phyloP scores from a whole-genome alignment of 2,329 filamentous ascomycete species.

The Ceratocystiopsis sp. region DNA sequence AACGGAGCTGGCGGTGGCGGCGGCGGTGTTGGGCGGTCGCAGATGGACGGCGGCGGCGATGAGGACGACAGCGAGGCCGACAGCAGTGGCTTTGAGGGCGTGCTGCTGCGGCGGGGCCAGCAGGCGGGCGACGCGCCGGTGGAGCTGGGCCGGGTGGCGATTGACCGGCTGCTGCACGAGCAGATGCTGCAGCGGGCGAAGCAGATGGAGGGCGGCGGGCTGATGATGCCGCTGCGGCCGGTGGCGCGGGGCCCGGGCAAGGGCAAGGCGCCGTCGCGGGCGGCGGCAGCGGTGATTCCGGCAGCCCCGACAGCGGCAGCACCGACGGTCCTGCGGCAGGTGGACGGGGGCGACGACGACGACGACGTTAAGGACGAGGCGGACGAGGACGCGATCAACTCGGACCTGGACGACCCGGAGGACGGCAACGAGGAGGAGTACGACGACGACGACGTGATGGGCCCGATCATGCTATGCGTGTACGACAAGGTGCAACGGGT shows the following conservation, averaged over 20 bases:
- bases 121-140: conserved; percentile 33
- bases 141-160: conserved; percentile 42
- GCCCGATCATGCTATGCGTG: conserved; percentile 93
- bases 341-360: conserved; percentile 41
- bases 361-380: conserved; percentile 53
- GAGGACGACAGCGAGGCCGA: conserved; percentile 47
- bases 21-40: conserved; percentile 29
- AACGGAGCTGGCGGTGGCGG: conserved; percentile 4
- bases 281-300: background rate
- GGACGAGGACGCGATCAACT: conserved; percentile 96
- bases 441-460: conserved; percentile 68
- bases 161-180: conserved; percentile 52
- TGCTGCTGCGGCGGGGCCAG: conserved; percentile 37
- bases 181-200: conserved; percentile 49
- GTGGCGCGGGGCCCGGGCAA: conserved; percentile 12
- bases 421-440: conserved; percentile 72
- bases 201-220: conserved; percentile 54
- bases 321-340: conserved; percentile 19
- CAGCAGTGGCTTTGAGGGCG: conserved; percentile 38
- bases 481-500: conserved; percentile 98
- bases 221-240: conserved; percentile 57
- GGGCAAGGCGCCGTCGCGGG: conserved; percentile 10
- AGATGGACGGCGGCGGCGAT: conserved; percentile 61
- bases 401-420: conserved; percentile 88
- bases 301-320: background rate